Conservation (phyloP, 2,329 filamentous ascomycete genomes). For the Colletotrichum tropicale region DNA sequence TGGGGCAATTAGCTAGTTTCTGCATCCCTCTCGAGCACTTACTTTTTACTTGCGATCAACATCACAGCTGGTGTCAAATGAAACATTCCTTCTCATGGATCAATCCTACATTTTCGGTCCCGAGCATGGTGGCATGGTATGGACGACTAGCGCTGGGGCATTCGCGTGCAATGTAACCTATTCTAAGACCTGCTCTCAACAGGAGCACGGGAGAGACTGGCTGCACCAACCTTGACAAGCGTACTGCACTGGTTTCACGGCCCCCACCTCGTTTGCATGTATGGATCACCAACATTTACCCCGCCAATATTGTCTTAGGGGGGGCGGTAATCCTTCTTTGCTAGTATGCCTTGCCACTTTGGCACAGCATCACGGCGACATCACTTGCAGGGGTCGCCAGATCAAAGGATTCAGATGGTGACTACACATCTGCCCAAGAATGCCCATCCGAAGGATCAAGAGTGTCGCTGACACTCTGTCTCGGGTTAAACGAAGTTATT, state of each 20-base stretch:
- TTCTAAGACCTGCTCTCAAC: neutral
- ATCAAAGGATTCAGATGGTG: neutral
- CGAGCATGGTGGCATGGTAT: neutral
- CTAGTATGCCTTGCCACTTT: neutral
- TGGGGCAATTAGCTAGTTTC: neutral
- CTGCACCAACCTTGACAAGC: too few relatives aligned
- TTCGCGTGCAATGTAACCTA: neutral
- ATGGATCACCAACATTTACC: neutral
- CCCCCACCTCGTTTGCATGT: neutral
- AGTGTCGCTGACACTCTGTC: neutral
- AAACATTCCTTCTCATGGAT: neutral
- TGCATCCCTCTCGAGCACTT: neutral
- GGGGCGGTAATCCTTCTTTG: neutral
- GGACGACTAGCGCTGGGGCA: neutral
- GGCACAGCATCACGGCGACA: neutral
- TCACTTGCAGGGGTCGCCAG: neutral
- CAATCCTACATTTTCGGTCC: neutral
- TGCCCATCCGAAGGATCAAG: neutral
- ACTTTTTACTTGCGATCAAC: neutral
- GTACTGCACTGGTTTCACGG: neutral
- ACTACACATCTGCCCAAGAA: neutral
- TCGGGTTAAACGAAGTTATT: neutral
- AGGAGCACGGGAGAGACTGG: neutral
- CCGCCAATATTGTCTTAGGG: neutral
- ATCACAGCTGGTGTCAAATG: neutral